phyloP scores from a whole-genome alignment of 1,139 yeast species.

The Geotrichum fermentans region DNA sequence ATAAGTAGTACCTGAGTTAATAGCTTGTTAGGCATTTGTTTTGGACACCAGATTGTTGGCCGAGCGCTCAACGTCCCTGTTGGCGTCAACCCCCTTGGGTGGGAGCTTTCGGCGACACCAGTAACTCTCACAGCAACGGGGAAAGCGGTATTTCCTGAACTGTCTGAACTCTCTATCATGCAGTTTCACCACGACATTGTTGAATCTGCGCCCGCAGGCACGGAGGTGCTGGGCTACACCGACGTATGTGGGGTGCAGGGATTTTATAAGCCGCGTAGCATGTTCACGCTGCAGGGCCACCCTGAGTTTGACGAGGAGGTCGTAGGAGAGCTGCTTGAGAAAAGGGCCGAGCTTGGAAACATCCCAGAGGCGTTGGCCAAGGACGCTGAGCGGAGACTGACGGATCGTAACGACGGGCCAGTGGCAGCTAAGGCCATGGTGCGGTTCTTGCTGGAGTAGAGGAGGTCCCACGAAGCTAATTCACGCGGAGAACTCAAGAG shows the following conservation, averaged over 20 bases:
- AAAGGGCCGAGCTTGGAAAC: conserved; percentile 23
- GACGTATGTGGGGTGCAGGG: conserved; percentile 60
- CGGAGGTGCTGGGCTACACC: conserved; percentile 41
- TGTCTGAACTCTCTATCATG: conserved; percentile 36
- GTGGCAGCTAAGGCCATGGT: conserved; percentile 33
- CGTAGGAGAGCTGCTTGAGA: conserved; percentile 30
- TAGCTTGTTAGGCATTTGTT: not conserved
- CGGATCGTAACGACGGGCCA: conserved; percentile 31
- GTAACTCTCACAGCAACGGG: not conserved
- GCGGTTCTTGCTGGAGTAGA: conserved; percentile 29
- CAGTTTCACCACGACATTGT: conserved; percentile 74
- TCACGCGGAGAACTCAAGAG: no score
- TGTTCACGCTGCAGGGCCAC: conserved; percentile 79
- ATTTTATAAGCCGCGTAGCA: conserved; percentile 44
- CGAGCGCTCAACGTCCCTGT: conserved; percentile 5
- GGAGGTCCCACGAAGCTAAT: no score
- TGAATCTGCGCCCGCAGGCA: conserved; percentile 40
- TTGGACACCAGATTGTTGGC: conserved; percentile 6
- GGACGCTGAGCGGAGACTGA: conserved; percentile 25
- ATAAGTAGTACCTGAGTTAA: not conserved
- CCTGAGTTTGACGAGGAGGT: conserved; percentile 62
- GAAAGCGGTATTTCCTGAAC: not conserved
- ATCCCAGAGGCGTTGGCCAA: conserved; percentile 25
- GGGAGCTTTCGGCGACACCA: conserved; percentile 5
- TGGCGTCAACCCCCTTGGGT: conserved; percentile 3